phyloP scores from a whole-genome alignment of 2,329 filamentous ascomycete genomes.

The Orbilia javanica region DNA sequence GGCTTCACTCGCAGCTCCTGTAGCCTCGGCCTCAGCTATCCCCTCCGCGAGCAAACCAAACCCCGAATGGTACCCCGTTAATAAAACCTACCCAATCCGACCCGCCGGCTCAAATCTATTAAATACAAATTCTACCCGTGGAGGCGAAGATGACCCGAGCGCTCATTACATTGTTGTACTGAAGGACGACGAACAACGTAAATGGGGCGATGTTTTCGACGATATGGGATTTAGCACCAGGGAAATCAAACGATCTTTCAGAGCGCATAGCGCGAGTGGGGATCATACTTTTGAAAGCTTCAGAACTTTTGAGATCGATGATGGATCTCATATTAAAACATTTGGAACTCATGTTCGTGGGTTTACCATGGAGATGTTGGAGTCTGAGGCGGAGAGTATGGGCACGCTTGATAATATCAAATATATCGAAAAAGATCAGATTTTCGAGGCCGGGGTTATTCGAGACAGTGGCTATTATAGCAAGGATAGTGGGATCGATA shows the following conservation, averaged over 20 bases:
- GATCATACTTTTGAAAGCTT: constrained; percentile 9
- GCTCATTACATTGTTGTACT: constrained; percentile 36
- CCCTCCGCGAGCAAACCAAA: constrained; percentile 3
- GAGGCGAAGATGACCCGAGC: constrained; percentile 16
- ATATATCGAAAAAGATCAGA: constrained; percentile 25
- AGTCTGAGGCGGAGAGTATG: constrained; percentile 41
- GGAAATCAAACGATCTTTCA: constrained; percentile 8
- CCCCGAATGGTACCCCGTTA: constrained; percentile 30
- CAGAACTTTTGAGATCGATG: constrained; percentile 16
- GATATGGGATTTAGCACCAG: constrained; percentile 41
- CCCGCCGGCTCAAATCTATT: background rate
- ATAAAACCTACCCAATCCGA: constrained; percentile 3
- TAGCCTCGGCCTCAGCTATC: background rate
- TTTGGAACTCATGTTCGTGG: constrained; percentile 40
- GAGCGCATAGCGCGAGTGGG: background rate
- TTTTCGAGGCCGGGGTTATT: constrained; percentile 10
- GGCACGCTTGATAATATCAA: constrained; percentile 9
- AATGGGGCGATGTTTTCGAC: constrained; percentile 36
- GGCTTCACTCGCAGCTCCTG: constrained; percentile 11
- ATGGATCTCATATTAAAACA: constrained; percentile 30
- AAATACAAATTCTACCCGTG: background rate
- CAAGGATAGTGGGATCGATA: background rate
- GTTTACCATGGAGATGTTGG: constrained; percentile 40
- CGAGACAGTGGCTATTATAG: background rate
- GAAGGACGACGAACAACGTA: constrained; percentile 23